Base-by-base conservation (phyloP, 805 yeast species). In the Wickerhamomyces bovis region DNA sequence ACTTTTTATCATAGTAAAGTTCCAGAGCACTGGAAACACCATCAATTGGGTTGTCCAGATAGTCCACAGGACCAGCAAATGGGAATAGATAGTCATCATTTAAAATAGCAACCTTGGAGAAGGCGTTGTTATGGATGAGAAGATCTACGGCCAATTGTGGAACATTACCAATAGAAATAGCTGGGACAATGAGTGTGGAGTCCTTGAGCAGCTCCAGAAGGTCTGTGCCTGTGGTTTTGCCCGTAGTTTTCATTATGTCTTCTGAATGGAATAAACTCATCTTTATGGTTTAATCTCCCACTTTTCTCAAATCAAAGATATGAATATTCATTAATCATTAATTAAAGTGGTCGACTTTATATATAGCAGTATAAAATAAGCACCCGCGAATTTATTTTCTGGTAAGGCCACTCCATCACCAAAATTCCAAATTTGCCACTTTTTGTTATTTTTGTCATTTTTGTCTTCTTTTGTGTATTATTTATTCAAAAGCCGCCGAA, bases 121-220 rank as follows among this genome's bases (percentile, higher is more conserved):
- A 76, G 5, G 70, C 71, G 21, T 76, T 65, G n/a, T 82, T 78
- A 56, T 83, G 84, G 10, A 89, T 69, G 22, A 92, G 65, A 26
- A 90, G 69, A 63, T 90, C 98, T 6, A 77, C 64, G 0, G 90
- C 66, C 42, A 92, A 67, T 62, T 94, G 99, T 0, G 98, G 95
- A 3, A 89, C 84, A 57, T 92, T 94, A 8, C 96, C 98, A 6
- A 87, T 76, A 4, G 97, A 80, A 0, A 94, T 85, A 0, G 89
- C 66, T 0, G 98, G 98, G 1, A 94, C 38, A 20, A 48, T 30
- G 1, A 48, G 38, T 0, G 48, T 48, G 15, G 41, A 22, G 36
- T 20, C 36, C 4, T 16, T 33, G 11, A 33, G 36, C 3, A 18
- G 19, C 36, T n/a, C 5, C n/a, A n/a, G n/a, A n/a, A n/a, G n/a